A percentile compares a stretch with the other conserved stretches of the same genome.
Conservation (phyloP, 2,329 filamentous ascomycete species). For the Curvularia spicifera region DNA sequence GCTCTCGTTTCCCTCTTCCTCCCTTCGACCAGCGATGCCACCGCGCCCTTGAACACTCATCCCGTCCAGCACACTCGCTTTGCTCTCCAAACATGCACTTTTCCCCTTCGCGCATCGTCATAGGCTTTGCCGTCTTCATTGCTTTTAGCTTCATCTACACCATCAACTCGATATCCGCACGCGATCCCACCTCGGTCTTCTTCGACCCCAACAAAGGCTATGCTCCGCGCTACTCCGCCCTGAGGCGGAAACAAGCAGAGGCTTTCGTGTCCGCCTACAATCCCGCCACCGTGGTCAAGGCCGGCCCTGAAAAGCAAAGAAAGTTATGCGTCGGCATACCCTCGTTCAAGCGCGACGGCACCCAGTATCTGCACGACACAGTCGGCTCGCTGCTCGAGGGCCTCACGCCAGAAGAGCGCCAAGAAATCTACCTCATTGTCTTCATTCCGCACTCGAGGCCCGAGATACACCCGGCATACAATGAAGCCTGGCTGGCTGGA, state of each 20-base stretch:
- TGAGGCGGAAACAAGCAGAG: conserved; percentile 41
- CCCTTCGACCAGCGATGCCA: conserved; percentile 17
- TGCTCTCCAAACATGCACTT: conserved; percentile 28
- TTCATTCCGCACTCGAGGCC: conserved; percentile 56
- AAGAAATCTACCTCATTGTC: conserved; percentile 51
- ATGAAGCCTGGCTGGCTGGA: conserved; percentile 51
- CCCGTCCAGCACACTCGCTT: not conserved
- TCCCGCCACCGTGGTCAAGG: conserved; percentile 26
- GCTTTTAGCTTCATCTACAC: conserved; percentile 32
- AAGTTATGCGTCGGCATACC: conserved; percentile 55
- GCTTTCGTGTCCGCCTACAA: conserved; percentile 34
- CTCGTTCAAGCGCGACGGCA: conserved; percentile 50
- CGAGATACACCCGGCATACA: conserved; percentile 49
- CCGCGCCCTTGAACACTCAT: conserved; percentile 13
- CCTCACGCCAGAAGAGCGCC: conserved; percentile 51
- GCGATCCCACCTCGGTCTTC: conserved; percentile 47
- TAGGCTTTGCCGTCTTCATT: conserved; percentile 26
- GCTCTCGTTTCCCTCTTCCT: not conserved
- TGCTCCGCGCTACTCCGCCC: conserved; percentile 40
- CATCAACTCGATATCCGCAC: conserved; percentile 34
- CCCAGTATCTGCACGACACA: conserved; percentile 51
- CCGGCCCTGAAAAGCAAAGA: conserved; percentile 23
- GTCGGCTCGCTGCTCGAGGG: conserved; percentile 55
- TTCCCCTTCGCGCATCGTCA: conserved; percentile 29
- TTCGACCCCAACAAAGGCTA: conserved; percentile 45